These are phyloP conservation scores for Sutorius eximius DNA, from an alignment of 1,284 basidiomycete genomes.

Conservation along the genomic window DNA sequence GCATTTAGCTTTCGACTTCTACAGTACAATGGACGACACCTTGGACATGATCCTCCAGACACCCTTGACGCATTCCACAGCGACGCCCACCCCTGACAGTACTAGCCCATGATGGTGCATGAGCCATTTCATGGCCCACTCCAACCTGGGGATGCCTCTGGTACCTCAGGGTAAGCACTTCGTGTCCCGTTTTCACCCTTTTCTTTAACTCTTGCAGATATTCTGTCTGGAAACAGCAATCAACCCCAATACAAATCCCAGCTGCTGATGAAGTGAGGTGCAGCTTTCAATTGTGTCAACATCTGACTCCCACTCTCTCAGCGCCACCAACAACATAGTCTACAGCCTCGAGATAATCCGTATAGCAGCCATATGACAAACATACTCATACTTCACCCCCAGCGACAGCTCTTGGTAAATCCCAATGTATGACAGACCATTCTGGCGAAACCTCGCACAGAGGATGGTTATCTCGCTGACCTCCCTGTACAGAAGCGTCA, in stretches of 20 bases:
- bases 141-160: constrained; percentile 36
- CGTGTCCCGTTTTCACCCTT: background rate
- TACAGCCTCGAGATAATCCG: constrained; percentile 22
- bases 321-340: constrained; percentile 3
- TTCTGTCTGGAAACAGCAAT: constrained; percentile 22
- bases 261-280: constrained; percentile 17
- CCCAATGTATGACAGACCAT: constrained; percentile 26
- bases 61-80: constrained; percentile 10
- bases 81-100: constrained; percentile 10
- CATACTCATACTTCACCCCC: background rate
- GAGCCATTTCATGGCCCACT: constrained; percentile 10
- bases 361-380: constrained; percentile 15
- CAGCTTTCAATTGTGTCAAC: background rate
- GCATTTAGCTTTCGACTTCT: constrained; percentile 2
- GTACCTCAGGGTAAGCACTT: constrained; percentile 18
- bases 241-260: constrained; percentile 26
- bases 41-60: constrained; percentile 6
- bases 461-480: background rate
- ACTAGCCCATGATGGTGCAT: constrained; percentile 12
- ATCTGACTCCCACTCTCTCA: constrained; percentile 13
- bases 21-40: constrained; percentile 1
- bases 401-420: too few relatives aligned
- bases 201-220: constrained; percentile 9
- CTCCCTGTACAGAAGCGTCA: constrained; percentile 24
- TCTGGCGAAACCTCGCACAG: constrained; percentile 10